Evolutionary conservation across 169 alveolate genomes (phyloP).

Genomic region (Besnoitia besnoiti): DNA sequence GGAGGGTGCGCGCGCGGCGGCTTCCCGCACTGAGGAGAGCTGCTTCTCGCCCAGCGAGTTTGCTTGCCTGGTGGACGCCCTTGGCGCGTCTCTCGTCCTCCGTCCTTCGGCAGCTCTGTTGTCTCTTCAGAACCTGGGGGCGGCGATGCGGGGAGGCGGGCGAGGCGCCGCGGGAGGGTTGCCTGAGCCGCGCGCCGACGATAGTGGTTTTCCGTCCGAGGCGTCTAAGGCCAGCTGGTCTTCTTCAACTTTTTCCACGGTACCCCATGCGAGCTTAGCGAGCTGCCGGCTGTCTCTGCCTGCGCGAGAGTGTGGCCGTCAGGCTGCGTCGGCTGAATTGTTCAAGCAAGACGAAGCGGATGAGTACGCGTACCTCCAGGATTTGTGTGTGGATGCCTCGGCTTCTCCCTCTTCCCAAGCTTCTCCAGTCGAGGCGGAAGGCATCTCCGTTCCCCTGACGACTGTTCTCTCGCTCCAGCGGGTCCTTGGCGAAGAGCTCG

Average conservation of each 20-base stretch:
- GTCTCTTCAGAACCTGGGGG: neutral
- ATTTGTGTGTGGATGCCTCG: neutral
- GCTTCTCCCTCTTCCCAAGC: neutral
- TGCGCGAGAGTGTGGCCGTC: neutral
- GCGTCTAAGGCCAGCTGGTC: too few species aligned
- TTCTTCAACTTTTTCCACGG: neutral
- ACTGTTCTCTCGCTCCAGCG: slow-evolving; percentile 10
- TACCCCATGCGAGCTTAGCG: neutral
- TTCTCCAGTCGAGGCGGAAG: neutral
- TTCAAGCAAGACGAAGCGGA: neutral
- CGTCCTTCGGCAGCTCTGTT: neutral
- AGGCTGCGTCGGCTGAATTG: neutral
- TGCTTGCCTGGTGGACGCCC: neutral
- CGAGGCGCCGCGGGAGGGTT: too few species aligned
- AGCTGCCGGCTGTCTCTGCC: neutral
- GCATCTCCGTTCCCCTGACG: neutral
- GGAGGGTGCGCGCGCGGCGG: neutral
- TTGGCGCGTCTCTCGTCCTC: neutral
- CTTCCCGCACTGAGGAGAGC: neutral
- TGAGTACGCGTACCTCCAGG: neutral
- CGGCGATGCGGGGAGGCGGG: too few species aligned
- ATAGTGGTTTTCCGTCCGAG: too few species aligned
- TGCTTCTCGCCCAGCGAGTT: neutral
- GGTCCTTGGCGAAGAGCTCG: neutral
- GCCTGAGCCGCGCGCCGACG: too few species aligned